Percentiles rank a stretch among this genome's conserved stretches.
Conservation (phyloP, 2,329 filamentous ascomycete genomes). For the Diplodia scrobiculata region DNA sequence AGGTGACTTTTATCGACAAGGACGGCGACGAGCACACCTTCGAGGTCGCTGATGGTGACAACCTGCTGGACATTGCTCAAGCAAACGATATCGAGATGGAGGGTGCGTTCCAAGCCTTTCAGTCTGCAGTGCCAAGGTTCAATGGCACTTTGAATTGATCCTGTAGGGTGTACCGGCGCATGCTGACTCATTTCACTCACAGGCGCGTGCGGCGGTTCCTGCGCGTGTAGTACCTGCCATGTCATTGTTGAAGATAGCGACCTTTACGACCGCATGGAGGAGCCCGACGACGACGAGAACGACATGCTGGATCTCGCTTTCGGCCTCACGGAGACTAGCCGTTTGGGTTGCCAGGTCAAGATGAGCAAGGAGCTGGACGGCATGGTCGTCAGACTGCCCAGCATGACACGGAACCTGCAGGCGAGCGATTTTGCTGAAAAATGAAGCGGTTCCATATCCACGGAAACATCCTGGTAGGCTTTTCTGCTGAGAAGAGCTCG, state of each 20-base stretch:
- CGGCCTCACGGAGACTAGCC: constrained; percentile 80
- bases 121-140: neutral
- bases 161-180: neutral
- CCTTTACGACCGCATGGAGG: constrained; percentile 75
- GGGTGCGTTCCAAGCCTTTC: constrained; percentile 43
- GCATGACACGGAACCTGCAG: constrained; percentile 95
- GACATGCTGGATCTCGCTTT: constrained; percentile 92
- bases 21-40: constrained; percentile 75
- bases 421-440: constrained; percentile 76
- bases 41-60: constrained; percentile 82
- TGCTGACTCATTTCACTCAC: constrained; percentile 20
- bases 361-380: constrained; percentile 93
- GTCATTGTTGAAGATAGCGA: constrained; percentile 76
- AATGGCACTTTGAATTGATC: neutral
- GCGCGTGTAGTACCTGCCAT: constrained; percentile 91
- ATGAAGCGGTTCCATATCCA: neutral
- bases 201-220: constrained; percentile 90
- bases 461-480: neutral
- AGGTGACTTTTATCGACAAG: constrained; percentile 92
- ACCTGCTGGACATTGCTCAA: constrained; percentile 92
- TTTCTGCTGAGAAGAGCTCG: neutral
- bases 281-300: constrained; percentile 79
- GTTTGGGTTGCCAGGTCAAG: constrained; percentile 84
- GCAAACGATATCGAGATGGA: constrained; percentile 97
- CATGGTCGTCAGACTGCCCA: constrained; percentile 78